Evolutionary conservation across 1,284 basidiomycete genomes (phyloP).

Genomic region (Cryptococcus hybrid): DNA sequence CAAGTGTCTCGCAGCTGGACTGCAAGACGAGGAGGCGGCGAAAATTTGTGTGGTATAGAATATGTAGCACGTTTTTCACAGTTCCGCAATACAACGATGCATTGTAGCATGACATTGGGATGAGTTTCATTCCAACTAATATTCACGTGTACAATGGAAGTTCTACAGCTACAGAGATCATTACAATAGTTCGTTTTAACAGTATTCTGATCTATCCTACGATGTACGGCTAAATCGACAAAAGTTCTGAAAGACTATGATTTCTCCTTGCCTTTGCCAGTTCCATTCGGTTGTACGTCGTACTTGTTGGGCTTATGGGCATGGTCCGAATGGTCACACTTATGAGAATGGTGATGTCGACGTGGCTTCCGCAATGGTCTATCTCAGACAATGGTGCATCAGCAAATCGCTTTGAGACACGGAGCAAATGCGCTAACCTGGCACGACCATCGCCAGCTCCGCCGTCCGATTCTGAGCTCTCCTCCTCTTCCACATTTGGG

Average conservation of each 20-base stretch:
- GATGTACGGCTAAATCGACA: too few relatives aligned
- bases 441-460: constrained; percentile 34
- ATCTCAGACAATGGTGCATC: neutral
- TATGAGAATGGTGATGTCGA: constrained; percentile 11
- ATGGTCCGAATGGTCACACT: constrained; percentile 14
- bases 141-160: too few relatives aligned
- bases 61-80: too few relatives aligned
- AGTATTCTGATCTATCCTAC: too few relatives aligned
- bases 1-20: constrained; percentile 43
- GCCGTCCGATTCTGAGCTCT: constrained; percentile 37
- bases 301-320: constrained; percentile 27
- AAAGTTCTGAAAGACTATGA: too few relatives aligned
- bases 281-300: constrained; percentile 17
- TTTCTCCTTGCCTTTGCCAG: constrained; percentile 1
- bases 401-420: neutral
- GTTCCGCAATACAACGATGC: neutral
- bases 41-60: constrained; percentile 18
- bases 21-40: constrained; percentile 18
- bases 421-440: constrained; percentile 16
- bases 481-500: constrained; percentile 6
- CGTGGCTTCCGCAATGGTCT: constrained; percentile 17
- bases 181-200: too few relatives aligned
- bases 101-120: neutral
- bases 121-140: neutral
- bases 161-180: too few relatives aligned